Base-by-base conservation (phyloP, 192 early-diverging fungal genomes). In the Thoreauomyces humboldtii region DNA sequence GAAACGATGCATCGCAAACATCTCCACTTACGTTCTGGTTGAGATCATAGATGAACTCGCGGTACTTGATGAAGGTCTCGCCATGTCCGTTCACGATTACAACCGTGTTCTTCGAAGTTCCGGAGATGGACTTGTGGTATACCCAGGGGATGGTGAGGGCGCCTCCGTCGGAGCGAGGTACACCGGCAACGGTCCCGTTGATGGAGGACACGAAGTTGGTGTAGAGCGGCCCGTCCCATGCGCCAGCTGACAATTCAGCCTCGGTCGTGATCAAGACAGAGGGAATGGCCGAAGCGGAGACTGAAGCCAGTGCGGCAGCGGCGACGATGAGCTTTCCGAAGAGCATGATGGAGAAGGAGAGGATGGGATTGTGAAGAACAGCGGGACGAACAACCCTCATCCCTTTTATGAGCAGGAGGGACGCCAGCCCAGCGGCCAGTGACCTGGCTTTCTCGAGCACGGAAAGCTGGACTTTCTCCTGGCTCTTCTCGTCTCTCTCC, bases 61-160 rank as follows among this genome's bases (percentile, higher is more conserved):
- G 57, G 57, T 42, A 59, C 7, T 35, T 34, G 34, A 41, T 41
- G 35, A 59, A 59, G 7, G 57, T 25, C 57, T 59, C 57, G 12
- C 35, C 41, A 37, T 38, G 37, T 17, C 57, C 57, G 24, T 59
- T 59, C 0, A 59, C 57, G 1, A 59, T 7, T 4, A 59, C 57
- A 11, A 59, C 28, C n/a, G 57, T 59, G 57, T 59, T 59, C 7
- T 42, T 43, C 14, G 57, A 36, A n/a, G n/a, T 37, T 6, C 57
- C 57, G 7, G 32, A 22, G 9, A 27, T 28, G n/a, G 57, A 37
- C 22, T 17, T 11, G 41, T 17, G 41, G 35, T 59, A 59, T 43
- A 32, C 41, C 57, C 34, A 42, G 4, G 57, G 57, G 34, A 59
- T 43, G 41, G 35, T 42, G 34, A 59, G 24, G 22, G 21, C 57